Percentiles rank a stretch among this genome's conserved stretches.
phyloP scores from a whole-genome alignment of 2,329 filamentous ascomycete genomes.

The Fusarium austroafricanum region DNA sequence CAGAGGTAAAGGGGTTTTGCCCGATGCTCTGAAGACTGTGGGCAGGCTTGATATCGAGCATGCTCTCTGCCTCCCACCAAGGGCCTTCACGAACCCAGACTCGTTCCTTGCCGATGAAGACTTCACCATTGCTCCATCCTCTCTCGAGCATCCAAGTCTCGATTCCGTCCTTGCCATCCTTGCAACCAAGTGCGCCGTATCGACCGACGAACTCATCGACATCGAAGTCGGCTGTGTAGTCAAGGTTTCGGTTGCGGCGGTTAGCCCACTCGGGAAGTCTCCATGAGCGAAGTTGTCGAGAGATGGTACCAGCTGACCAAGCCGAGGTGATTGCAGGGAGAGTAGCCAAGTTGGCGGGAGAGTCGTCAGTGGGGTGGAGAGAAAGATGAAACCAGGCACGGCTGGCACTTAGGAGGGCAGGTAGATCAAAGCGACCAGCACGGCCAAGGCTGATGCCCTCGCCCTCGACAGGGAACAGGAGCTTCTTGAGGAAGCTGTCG shows the following conservation, averaged over 20 bases:
- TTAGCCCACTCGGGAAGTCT: constrained; percentile 97
- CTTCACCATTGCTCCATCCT: constrained; percentile 98
- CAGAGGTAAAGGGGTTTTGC: constrained; percentile 58
- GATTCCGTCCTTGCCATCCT: constrained; percentile 90
- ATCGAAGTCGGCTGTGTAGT: constrained; percentile 98
- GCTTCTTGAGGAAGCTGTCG: constrained; percentile 82
- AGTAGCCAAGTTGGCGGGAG: constrained; percentile 78
- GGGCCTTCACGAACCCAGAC: constrained; percentile 95
- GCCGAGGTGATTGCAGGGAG: constrained; percentile 79
- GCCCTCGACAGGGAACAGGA: constrained; percentile 82
- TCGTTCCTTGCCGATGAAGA: constrained; percentile 88
- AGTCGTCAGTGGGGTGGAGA: constrained; percentile 90
- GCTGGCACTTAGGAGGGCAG: constrained; percentile 80
- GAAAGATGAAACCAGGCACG: constrained; percentile 95
- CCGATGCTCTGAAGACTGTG: constrained; percentile 58
- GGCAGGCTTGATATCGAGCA: constrained; percentile 87
- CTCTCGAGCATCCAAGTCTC: constrained; percentile 94
- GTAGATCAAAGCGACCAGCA: constrained; percentile 81
- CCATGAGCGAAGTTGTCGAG: constrained; percentile 92
- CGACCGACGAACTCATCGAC: constrained; percentile 89
- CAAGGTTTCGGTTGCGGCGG: constrained; percentile 86
- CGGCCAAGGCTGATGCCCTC: constrained; percentile 86
- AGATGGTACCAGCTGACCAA: constrained; percentile 94
- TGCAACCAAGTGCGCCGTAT: constrained; percentile 85
- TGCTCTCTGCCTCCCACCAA: constrained; percentile 98